Conservation (phyloP, 2,329 filamentous ascomycete species). For the Aphanocladium album region DNA sequence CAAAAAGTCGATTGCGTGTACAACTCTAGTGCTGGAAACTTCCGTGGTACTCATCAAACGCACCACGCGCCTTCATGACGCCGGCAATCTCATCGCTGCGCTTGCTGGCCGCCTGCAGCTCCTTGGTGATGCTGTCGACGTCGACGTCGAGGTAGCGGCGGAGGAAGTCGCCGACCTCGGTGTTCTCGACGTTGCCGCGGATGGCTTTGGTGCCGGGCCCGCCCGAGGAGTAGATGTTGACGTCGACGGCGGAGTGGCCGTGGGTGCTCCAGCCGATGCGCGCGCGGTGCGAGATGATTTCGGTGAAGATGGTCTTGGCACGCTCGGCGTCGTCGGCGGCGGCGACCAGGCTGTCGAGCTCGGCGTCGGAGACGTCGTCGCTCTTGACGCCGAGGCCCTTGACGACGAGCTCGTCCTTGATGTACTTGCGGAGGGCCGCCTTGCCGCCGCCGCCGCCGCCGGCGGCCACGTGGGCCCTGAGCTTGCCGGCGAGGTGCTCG, state of each 20-base stretch:
- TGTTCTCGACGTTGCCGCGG: constrained; percentile 90
- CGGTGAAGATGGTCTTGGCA: constrained; percentile 60
- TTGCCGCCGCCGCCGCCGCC: constrained; percentile 26
- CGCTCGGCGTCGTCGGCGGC: constrained; percentile 50
- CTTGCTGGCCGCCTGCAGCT: constrained; percentile 56
- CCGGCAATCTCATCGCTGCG: constrained; percentile 7
- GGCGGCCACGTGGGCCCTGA: constrained; percentile 51
- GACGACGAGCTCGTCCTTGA: constrained; percentile 62
- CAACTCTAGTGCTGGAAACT: not conserved
- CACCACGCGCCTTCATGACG: not conserved
- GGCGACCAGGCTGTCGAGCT: constrained; percentile 62
- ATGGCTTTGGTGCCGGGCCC: constrained; percentile 60
- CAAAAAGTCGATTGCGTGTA: not conserved
- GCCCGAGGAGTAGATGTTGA: constrained; percentile 87
- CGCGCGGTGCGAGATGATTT: constrained; percentile 81
- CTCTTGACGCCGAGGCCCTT: constrained; percentile 65
- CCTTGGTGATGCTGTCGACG: constrained; percentile 69
- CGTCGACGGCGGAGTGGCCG: constrained; percentile 88
- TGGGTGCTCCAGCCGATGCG: constrained; percentile 94
- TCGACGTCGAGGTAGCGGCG: constrained; percentile 74
- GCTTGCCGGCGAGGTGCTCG: constrained; percentile 61
- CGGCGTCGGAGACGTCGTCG: constrained; percentile 62
- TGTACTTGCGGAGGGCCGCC: constrained; percentile 53
- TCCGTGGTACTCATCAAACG: constrained; percentile 8
- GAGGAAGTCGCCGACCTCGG: constrained; percentile 80